phyloP scores from a whole-genome alignment of 371 early-diverging fungal species.

The Zychaea mexicana region DNA sequence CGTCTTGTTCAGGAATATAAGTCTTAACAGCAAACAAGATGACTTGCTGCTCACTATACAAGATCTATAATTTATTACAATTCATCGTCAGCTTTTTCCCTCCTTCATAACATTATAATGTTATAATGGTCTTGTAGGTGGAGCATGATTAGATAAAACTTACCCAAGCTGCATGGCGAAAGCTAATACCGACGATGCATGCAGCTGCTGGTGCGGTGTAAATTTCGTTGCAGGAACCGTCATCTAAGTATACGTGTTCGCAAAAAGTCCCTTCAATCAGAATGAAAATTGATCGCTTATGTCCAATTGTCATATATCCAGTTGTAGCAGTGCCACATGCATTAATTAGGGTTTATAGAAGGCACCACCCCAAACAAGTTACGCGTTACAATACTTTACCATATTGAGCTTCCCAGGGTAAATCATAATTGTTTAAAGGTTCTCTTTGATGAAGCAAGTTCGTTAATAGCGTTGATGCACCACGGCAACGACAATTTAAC shows the following conservation, averaged over 20 bases:
- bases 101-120: no score
- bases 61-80: conserved; percentile 40
- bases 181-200: conserved; percentile 61
- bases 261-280: no score
- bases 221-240: conserved; percentile 74
- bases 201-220: conserved; percentile 56
- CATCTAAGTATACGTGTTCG: conserved; percentile 39
- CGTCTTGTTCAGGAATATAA: conserved; percentile 20
- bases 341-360: no score
- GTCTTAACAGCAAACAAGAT: conserved; percentile 67
- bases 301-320: no score
- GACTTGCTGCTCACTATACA: conserved; percentile 75
- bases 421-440: conserved; percentile 59
- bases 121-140: no score
- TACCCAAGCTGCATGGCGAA: conserved; percentile 67
- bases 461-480: conserved; percentile 69
- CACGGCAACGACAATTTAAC: conserved; percentile 68
- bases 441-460: conserved; percentile 68
- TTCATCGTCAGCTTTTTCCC: no score
- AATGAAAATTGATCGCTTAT: no score
- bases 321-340: no score
- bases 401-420: conserved; percentile 79
- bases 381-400: no score
- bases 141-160: no score
- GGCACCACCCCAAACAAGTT: no score